Evolutionary conservation across 306 rosid species (phyloP), one percentile per base, ranked within the genome.

Genomic region (Pyrus communis): DNA sequence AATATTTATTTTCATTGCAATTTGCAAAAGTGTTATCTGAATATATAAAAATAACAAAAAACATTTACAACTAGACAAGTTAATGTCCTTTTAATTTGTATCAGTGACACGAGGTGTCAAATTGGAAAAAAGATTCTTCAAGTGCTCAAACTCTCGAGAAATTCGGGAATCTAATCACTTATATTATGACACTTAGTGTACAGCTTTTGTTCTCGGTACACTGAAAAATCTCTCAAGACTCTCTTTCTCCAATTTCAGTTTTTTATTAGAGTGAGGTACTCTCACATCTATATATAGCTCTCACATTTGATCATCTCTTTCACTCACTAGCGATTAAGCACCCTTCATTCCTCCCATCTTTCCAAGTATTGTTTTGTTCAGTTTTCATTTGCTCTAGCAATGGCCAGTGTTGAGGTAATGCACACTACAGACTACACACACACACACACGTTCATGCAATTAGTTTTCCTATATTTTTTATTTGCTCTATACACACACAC

Each of bases 341-440:
- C 15, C 54, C 69, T 15, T 68, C 69, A 33, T 31, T 25, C 45
- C 46, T 71, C 51, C 58, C 22, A 80, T 67, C 67, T 25, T 14
- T 74, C 22, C 43, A 66, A 27, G 13, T 42, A 6, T 35, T 69
- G 35, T 60, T 46, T 67, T 38, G 27, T 69, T 62, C 76, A n/a
- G 1, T 31, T 78, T 82, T 69, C 59, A 67, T 75, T 77, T 67
- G 38, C 69, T 69, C 60, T 77, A 87, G 86, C 81, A 86, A 95
- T 95, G 97, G 96, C 98, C 93, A 77, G 82, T 61, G 91, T 71
- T 84, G 97, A 95, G 98, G 98, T 95, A 92, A 85, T 23, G 55
- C 62, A 35, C 21, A 31, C 46, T 25, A 25, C 27, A 25, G 27
- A 25, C 27, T 25, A 25, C 27, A 25, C 27, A 25, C 27, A 25